Evolutionary conservation across 2,329 filamentous ascomycete species (phyloP), one percentile per base, ranked within the genome.

Genomic region (Dactylellina sp.): DNA sequence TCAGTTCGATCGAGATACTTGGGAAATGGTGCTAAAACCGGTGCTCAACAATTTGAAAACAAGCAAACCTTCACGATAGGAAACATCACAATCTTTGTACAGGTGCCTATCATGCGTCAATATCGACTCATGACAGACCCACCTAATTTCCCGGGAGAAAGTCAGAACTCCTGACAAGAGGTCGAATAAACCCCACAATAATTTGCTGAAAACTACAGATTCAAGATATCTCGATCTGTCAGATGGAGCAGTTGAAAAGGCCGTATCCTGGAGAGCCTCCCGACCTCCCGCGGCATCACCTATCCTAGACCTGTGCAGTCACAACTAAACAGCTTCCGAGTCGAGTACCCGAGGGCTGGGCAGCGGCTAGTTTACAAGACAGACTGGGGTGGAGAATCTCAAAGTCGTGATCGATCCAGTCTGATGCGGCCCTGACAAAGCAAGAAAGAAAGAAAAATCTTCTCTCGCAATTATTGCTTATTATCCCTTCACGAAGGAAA

Each of bases 301-400:
- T n/a, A 24, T 32, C 14, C 46, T 42, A 62, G 46, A 28, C 7
- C 16, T 22, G 32, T 40, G 11, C n/a, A 12, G 39, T 18, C 25
- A 28, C 20, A n/a, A 52, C 42, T 37, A 35, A 32, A 60, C 22
- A 55, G 37, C 63, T 47, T 59, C 63, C 53, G 53, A 68, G 63
- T 57, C 37, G 12, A 52, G 20, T 22, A 24, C 20, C 35, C 20
- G 18, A 40, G 14, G 28, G 20, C n/a, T 9, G 28, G 28, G 5
- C 9, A 9, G 28, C 28, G 28, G 28, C 28, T 32, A 32, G 28
- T 32, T 4, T 32, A 32, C 32, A 7, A 7, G 32, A 16, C 49
- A 40, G 24, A 37, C 32, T 2, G 7, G 25, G 32, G 14, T 24
- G 37, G 28, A 32, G n/a, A 32, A 5, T 32, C 7, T 32, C 20